Evolutionary conservation across 768 basidiomycete genomes (phyloP).

Genomic region (Crucibulum laeve): DNA sequence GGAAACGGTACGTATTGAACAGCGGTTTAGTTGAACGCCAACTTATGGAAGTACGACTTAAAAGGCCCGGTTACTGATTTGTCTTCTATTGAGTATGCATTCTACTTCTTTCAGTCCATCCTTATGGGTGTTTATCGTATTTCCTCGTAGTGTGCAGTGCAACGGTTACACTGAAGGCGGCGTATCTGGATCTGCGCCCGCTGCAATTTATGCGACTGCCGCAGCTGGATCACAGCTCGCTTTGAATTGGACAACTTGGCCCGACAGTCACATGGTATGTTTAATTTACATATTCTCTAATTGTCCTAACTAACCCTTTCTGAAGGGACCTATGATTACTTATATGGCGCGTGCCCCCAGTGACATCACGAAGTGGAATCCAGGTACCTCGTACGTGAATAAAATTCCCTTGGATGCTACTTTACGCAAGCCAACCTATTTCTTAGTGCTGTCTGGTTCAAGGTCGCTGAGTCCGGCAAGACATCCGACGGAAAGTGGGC

Average conservation of each 20-base stretch:
- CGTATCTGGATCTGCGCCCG: conserved; percentile 27
- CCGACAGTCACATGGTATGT: conserved; percentile 24
- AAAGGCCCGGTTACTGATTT: conserved; percentile 33
- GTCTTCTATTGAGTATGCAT: conserved; percentile 32
- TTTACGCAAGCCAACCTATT: background rate
- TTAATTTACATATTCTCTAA: background rate
- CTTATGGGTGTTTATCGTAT: too few relatives aligned
- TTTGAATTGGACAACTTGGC: conserved; percentile 39
- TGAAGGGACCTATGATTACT: conserved; percentile 39
- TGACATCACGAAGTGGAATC: conserved; percentile 38
- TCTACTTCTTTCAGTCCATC: too few relatives aligned
- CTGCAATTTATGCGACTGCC: conserved; percentile 34
- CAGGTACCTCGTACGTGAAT: conserved; percentile 29
- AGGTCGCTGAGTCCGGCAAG: conserved; percentile 43
- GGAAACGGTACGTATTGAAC: conserved; percentile 32
- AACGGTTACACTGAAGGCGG: conserved; percentile 23
- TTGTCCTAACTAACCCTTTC: background rate
- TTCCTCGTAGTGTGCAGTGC: conserved; percentile 34
- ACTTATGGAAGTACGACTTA: background rate
- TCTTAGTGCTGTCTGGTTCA: conserved; percentile 46
- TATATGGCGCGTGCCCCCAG: conserved; percentile 42
- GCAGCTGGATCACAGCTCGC: conserved; percentile 32
- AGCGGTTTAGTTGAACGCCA: background rate
- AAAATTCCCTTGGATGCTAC: background rate
- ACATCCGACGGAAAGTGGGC: conserved; percentile 40